phyloP scores from a whole-genome alignment of 2,329 filamentous ascomycete species.

The Xylariaceae sp. region DNA sequence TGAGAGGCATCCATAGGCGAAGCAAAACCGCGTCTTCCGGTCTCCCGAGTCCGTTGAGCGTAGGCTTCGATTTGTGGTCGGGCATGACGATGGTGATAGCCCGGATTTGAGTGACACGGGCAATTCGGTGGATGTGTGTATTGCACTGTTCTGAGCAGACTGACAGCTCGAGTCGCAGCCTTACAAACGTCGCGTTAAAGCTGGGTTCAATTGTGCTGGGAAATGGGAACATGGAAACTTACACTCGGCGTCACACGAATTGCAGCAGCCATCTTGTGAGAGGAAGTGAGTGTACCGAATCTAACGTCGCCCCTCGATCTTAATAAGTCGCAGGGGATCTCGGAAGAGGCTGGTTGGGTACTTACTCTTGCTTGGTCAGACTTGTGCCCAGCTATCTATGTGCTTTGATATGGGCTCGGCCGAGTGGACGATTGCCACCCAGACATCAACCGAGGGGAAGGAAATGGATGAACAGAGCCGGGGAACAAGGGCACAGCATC shows the following conservation, averaged over 20 bases:
- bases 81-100: conserved; percentile 73
- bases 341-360: background rate
- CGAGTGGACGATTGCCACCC: background rate
- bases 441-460: background rate
- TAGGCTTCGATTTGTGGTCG: conserved; percentile 54
- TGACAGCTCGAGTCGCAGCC: conserved; percentile 70
- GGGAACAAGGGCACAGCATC: conserved; percentile 6
- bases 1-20: conserved; percentile 75
- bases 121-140: conserved; percentile 87
- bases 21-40: conserved; percentile 63
- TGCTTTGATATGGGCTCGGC: background rate
- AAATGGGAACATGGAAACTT: conserved; percentile 28
- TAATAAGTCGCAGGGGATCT: background rate
- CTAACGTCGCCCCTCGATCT: background rate
- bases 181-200: conserved; percentile 37
- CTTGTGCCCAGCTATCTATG: background rate
- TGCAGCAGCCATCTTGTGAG: conserved; percentile 40
- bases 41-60: conserved; percentile 52
- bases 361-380: background rate
- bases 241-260: conserved; percentile 47
- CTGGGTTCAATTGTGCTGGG: background rate
- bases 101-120: conserved; percentile 91
- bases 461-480: background rate
- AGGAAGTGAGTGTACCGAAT: background rate
- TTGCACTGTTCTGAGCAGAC: conserved; percentile 86